These are phyloP conservation scores for Gaultheria prostrata DNA, from an alignment of 148 eudicot species.

Conservation along the genomic window DNA sequence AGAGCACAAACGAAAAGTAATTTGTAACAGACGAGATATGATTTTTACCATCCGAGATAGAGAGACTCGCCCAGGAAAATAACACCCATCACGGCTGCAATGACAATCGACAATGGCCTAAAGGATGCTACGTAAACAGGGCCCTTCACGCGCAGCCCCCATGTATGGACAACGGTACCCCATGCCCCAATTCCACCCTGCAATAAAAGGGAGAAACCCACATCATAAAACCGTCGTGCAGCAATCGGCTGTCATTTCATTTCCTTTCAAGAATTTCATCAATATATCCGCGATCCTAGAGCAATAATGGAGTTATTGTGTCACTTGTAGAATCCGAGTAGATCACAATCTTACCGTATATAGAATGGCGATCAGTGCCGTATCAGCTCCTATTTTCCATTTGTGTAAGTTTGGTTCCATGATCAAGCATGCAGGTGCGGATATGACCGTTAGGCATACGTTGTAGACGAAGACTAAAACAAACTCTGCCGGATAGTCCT, in stretches of 20 bases:
- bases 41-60: conserved; percentile 11
- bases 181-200: background rate
- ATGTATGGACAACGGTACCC: background rate
- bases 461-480: conserved; percentile 52
- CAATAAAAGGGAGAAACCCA: background rate
- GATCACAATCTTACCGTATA: conserved; percentile 40
- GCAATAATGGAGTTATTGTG: background rate
- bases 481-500: conserved; percentile 61
- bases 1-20: no score
- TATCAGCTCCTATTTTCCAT: conserved; percentile 46
- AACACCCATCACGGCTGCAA: conserved; percentile 16
- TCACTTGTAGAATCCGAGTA: background rate
- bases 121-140: conserved; percentile 12
- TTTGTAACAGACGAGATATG: background rate
- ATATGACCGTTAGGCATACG: conserved; percentile 34
- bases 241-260: background rate
- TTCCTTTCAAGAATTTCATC: background rate
- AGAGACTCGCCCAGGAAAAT: conserved; percentile 10
- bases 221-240: background rate
- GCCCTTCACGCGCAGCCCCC: conserved; percentile 11
- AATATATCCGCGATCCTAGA: background rate
- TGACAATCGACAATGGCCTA: conserved; percentile 13
- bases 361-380: conserved; percentile 43
- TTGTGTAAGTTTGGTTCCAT: conserved; percentile 32
- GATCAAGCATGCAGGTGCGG: conserved; percentile 37